Evolutionary conservation across 2,329 filamentous ascomycete genomes (phyloP).

Genomic region (Botrytis porri): DNA sequence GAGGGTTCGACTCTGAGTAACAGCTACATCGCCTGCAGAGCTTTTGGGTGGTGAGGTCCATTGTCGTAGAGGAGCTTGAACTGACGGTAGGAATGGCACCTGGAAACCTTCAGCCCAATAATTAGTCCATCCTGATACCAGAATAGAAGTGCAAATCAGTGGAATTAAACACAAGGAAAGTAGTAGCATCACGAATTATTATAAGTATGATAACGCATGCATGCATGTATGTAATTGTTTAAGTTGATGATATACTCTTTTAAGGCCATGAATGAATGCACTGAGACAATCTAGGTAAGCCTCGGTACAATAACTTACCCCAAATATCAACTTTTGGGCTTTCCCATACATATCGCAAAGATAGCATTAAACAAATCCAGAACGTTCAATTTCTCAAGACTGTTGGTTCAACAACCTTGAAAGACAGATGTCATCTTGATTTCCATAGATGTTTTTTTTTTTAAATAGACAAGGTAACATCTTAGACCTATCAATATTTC

Average conservation of each 20-base stretch:
- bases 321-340: not conserved
- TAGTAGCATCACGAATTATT: constrained; percentile 17
- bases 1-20: constrained; percentile 11
- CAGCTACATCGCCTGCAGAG: not conserved
- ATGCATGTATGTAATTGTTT: not conserved
- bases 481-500: not conserved
- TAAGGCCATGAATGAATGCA: not conserved
- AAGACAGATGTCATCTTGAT: not conserved
- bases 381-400: not conserved
- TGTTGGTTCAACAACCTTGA: not conserved
- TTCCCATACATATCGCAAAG: not conserved
- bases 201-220: constrained; percentile 5
- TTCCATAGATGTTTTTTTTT: too few relatives aligned
- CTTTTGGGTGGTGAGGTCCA: constrained; percentile 8
- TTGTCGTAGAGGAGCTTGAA: constrained; percentile 1
- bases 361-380: not conserved
- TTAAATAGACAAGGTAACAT: too few relatives aligned
- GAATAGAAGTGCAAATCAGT: not conserved
- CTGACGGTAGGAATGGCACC: constrained; percentile 8
- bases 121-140: constrained; percentile 15
- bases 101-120: constrained; percentile 12
- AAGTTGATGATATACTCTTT: not conserved
- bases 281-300: not conserved
- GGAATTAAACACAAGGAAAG: constrained; percentile 12
- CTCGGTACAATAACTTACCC: constrained; percentile 11